These are phyloP conservation scores for Aegle marmelos DNA, from an alignment of 345 rosid genomes.

Conservation along the genomic window DNA sequence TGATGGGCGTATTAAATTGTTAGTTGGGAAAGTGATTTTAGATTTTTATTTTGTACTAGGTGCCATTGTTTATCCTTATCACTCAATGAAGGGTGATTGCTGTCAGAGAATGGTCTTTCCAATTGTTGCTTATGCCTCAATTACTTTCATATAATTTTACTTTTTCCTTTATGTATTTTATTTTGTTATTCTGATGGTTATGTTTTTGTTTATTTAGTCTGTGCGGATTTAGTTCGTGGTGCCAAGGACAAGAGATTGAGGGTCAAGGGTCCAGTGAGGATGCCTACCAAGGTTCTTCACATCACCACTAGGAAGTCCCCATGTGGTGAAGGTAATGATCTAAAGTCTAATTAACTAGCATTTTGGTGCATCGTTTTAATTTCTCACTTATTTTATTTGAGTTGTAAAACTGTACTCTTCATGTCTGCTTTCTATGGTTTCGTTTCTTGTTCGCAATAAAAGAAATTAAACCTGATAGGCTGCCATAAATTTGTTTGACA, in stretches of 20 bases:
- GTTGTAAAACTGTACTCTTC: neutral
- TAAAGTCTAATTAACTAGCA: neutral
- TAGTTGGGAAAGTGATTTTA: neutral
- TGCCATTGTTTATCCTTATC: too few species aligned
- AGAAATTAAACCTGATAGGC: too few species aligned
- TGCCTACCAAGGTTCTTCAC: constrained; percentile 56
- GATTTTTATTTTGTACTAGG: too few species aligned
- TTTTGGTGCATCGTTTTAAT: neutral
- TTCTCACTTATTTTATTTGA: neutral
- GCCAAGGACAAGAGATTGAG: constrained; percentile 56
- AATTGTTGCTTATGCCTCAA: neutral
- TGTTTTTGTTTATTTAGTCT: constrained; percentile 27
- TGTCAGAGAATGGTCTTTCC: neutral
- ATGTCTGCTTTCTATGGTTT: neutral
- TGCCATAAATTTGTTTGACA: neutral
- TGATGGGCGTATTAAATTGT: neutral
- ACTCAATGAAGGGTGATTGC: neutral
- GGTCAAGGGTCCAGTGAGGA: constrained; percentile 62
- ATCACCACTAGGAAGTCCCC: constrained; percentile 62
- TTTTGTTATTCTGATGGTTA: neutral
- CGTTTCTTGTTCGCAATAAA: neutral
- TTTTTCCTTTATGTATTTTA: neutral
- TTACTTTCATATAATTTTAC: neutral
- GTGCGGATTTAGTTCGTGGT: constrained; percentile 56
- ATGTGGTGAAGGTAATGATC: constrained; percentile 56